Base-by-base conservation (phyloP, 108 stramenopile genomes). In the Skeletonema tropicum region DNA sequence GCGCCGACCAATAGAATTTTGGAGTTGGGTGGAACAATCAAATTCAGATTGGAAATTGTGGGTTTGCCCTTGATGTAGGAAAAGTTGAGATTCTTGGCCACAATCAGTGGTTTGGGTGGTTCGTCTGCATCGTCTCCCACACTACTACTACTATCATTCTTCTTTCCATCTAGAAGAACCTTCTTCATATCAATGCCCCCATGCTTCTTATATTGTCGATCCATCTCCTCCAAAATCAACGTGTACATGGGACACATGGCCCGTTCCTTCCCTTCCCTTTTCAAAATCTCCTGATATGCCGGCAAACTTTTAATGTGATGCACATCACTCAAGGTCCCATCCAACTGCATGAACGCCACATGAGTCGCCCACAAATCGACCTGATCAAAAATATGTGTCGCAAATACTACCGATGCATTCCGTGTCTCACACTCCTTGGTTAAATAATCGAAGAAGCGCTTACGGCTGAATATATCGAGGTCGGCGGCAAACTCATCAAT, bases 371-470 rank as follows among this genome's bases (percentile, higher is more conserved):
- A 96, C 10, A 89, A 89, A 64, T 92, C 96, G 35, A 97, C 68
- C 30, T 95, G 94, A 68, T 97, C 99, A 86, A 99, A 99, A 61
- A 99, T 99, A 76, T 99, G 98, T 2, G 98, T 99, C 12, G 98
- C 99, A 80, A 99, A 99, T 17, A 99, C 71, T 65, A 99, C 96
- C 13, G 97, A 98, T 2, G 97, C 94, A 14, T 89, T 89, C 12
- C 95, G 83, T 64, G 84, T 82, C 52, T 90, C 92, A 32, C 90
- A 91, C 82, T 99, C 99, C 21, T 80, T 74, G 69, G 94, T 92
- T 35, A 99, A 75, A 96, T 97, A 99, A 17, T 81, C 73, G 19
- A 99, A 71, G 25, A 99, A 75, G 79, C 98, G 97, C 57, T 96
- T 95, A 31, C 97, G 87, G 14, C 96, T 96, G 60, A 97, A 94